Conservation (phyloP, 805 yeast species). For the Cyberlindnera maritima region DNA sequence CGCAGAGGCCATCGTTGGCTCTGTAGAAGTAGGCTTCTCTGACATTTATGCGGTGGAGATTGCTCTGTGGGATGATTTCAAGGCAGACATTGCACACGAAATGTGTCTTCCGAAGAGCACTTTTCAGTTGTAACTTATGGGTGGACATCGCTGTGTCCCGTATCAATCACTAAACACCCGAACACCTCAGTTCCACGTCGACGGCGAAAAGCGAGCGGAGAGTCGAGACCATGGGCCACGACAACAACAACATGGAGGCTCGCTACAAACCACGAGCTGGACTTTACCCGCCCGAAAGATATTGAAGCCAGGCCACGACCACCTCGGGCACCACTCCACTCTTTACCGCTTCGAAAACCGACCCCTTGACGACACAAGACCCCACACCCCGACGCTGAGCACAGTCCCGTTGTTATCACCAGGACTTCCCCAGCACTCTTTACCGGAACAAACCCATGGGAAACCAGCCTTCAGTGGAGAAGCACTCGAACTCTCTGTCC, state of each 20-base stretch:
- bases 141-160: constrained; percentile 1
- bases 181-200: constrained; percentile 7
- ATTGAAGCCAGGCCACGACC: no score
- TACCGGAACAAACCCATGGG: constrained; percentile 9
- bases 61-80: neutral
- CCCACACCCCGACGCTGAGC: neutral
- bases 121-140: neutral
- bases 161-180: constrained; percentile 1
- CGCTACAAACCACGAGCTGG: no score
- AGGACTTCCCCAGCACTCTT: neutral
- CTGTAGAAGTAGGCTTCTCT: constrained; percentile 1
- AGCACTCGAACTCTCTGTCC: constrained; percentile 1
- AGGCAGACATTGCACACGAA: neutral
- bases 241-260: neutral
- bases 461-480: constrained; percentile 13
- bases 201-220: neutral
- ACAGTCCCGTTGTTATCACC: neutral
- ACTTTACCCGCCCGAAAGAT: no score
- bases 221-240: neutral
- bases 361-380: no score
- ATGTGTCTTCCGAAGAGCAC: neutral
- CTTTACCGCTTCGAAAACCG: no score
- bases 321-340: no score
- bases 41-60: neutral
- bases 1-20: neutral